Conservation (phyloP, 2,329 filamentous ascomycete genomes). For the Pyrenochaeta sp. region DNA sequence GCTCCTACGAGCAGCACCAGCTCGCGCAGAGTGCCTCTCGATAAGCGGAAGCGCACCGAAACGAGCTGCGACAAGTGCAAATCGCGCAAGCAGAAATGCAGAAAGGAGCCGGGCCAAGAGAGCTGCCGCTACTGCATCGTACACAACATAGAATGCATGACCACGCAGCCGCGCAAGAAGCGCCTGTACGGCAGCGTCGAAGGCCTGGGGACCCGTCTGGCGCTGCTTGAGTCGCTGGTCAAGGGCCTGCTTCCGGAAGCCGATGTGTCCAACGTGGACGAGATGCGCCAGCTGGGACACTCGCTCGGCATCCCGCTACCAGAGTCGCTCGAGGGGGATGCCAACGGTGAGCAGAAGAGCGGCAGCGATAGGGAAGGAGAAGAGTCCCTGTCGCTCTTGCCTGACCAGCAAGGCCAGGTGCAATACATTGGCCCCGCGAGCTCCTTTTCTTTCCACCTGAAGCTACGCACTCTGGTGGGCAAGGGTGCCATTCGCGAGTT, state of each 20-base stretch:
- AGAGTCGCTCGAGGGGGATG: constrained; percentile 27
- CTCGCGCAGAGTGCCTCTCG: constrained; percentile 52
- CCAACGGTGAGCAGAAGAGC: constrained; percentile 23
- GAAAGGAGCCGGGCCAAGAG: constrained; percentile 49
- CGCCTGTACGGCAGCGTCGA: constrained; percentile 55
- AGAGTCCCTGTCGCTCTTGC: constrained; percentile 48
- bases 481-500: constrained; percentile 45
- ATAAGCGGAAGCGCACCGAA: constrained; percentile 57
- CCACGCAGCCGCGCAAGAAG: constrained; percentile 57
- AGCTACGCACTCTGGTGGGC: constrained; percentile 51
- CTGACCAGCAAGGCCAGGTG: constrained; percentile 55
- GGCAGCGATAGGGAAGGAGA: constrained; percentile 40
- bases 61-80: constrained; percentile 59
- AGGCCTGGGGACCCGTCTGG: constrained; percentile 51
- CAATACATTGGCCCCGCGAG: constrained; percentile 56
- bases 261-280: constrained; percentile 53
- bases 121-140: constrained; percentile 54
- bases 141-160: constrained; percentile 54
- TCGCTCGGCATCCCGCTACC: constrained; percentile 54
- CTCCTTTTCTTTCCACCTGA: constrained; percentile 54
- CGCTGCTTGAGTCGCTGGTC: constrained; percentile 55
- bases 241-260: constrained; percentile 55
- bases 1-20: constrained; percentile 24
- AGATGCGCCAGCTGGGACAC: constrained; percentile 50
- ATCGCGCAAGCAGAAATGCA: constrained; percentile 57